Base-by-base conservation (phyloP, 2,329 filamentous ascomycete species). In the Chrysosporium keratinophilum region DNA sequence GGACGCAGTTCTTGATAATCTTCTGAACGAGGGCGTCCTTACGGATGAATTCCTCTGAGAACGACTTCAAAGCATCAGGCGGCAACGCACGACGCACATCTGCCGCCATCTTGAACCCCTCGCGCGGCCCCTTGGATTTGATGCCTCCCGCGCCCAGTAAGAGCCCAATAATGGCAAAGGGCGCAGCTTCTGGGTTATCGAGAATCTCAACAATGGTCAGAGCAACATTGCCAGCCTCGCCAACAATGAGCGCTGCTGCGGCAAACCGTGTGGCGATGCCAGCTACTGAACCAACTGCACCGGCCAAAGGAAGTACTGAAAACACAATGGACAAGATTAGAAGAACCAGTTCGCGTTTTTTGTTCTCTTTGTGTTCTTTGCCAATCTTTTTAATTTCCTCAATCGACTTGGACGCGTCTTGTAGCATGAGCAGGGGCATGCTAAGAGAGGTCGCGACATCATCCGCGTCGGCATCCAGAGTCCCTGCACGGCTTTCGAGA, bases 311-410 rank as follows among this genome's bases (percentile, higher is more conserved):
- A 7, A 52, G 19, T 4, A 52, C 40, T 5, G 50, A 10, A 23
- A 45, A 45, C 7, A 53, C 43, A 31, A 53, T 53, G 20, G 50
- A 45, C 19, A 52, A 39, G 14, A 52, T 37, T 5, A 33, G 4
- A 19, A 44, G 39, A 33, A 44, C 17, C 12, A 43, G 19, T 15
- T 52, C 20, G 6, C 17, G 14, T 31, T 7, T 45, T 17, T 52
- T 45, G 5, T 4, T 34, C 33, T 52, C 42, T 19, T 52, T 19
- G 2, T 52, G 41, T 19, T 52, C 50, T n/a, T 53, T 53, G 31
- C 50, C 50, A 33, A 53, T 53, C n/a, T 53, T 45, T 15, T 45
- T 52, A n/a, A 52, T 39, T 9, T 52, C 42, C 12, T 43, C 23
- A n/a, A 52, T 52, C 2, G 40, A 52, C 12, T 52, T 37, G 41